A percentile compares a stretch with the other conserved stretches of the same genome.
Evolutionary conservation across 2,329 filamentous ascomycete genomes (phyloP).

Genomic region (Hansfordia pulvinata): DNA sequence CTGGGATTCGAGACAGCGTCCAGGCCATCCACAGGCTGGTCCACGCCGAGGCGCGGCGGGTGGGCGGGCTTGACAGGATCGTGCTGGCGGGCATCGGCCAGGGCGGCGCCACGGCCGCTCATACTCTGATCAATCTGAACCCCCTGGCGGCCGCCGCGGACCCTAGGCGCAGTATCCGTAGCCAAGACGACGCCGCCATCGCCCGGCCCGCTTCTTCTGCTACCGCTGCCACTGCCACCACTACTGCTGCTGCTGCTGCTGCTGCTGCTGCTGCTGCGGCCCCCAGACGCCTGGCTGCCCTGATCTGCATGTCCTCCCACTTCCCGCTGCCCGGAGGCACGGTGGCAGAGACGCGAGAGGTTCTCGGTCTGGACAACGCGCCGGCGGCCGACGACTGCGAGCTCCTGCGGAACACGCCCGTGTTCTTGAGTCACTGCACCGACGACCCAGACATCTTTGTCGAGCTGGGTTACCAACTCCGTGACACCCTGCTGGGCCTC

Average conservation of each 20-base stretch:
- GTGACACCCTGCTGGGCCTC: constrained; percentile 19
- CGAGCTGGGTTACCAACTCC: constrained; percentile 19
- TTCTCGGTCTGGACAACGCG: constrained; percentile 14
- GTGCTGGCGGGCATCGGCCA: constrained; percentile 32
- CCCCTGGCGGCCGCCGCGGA: no score
- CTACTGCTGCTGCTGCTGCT: no score
- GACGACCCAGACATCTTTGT: constrained; percentile 28
- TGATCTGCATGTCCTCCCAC: no score
- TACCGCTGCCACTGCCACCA: no score
- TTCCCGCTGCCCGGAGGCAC: no score
- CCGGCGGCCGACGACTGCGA: constrained; percentile 12
- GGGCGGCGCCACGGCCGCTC: constrained; percentile 28
- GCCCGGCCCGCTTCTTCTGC: no score
- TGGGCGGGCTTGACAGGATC: constrained; percentile 23
- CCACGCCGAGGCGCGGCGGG: constrained; percentile 16
- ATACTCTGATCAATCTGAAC: no score
- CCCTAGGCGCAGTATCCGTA: no score
- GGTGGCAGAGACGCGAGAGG: no score
- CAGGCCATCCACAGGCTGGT: constrained; percentile 18
- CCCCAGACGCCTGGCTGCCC: no score
- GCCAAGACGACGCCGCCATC: no score
- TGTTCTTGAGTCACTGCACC: constrained; percentile 28
- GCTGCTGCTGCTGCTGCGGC: no score
- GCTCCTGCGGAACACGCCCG: constrained; percentile 25
- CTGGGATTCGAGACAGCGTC: constrained; percentile 25